phyloP scores from a whole-genome alignment of 2,329 filamentous ascomycete species.

The Aschersonia sp. region DNA sequence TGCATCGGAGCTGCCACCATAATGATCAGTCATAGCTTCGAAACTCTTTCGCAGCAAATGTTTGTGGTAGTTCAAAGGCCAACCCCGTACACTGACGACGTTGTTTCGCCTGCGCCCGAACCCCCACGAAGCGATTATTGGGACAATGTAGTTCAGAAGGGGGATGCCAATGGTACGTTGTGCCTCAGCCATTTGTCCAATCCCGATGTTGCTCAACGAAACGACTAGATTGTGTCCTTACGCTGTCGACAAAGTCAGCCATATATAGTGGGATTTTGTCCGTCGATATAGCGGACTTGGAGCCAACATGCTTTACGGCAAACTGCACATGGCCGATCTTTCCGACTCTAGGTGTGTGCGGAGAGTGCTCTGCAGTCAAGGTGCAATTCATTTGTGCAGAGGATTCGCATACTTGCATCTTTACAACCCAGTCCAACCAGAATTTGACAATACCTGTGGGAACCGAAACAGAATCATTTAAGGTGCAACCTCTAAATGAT shows the following conservation, averaged over 20 bases:
- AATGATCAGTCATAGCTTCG: constrained; percentile 20
- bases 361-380: constrained; percentile 11
- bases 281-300: constrained; percentile 11
- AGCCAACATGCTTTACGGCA: constrained; percentile 14
- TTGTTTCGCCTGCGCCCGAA: constrained; percentile 9
- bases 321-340: constrained; percentile 22
- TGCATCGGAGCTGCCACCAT: constrained; percentile 22
- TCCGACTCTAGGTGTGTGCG: constrained; percentile 21
- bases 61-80: constrained; percentile 16
- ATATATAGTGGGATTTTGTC: constrained; percentile 22
- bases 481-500: constrained; percentile 11
- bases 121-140: constrained; percentile 19
- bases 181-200: background rate
- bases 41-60: constrained; percentile 24
- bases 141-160: constrained; percentile 15
- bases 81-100: constrained; percentile 7
- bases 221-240: constrained; percentile 8
- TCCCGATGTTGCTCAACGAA: background rate
- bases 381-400: constrained; percentile 9
- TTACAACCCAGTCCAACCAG: constrained; percentile 14
- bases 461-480: constrained; percentile 13
- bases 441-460: constrained; percentile 10
- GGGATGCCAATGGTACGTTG: constrained; percentile 5
- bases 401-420: constrained; percentile 12
- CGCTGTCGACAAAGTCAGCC: constrained; percentile 21